These are phyloP conservation scores for Prunus padus DNA, from an alignment of 306 rosid genomes.

Conservation along the genomic window DNA sequence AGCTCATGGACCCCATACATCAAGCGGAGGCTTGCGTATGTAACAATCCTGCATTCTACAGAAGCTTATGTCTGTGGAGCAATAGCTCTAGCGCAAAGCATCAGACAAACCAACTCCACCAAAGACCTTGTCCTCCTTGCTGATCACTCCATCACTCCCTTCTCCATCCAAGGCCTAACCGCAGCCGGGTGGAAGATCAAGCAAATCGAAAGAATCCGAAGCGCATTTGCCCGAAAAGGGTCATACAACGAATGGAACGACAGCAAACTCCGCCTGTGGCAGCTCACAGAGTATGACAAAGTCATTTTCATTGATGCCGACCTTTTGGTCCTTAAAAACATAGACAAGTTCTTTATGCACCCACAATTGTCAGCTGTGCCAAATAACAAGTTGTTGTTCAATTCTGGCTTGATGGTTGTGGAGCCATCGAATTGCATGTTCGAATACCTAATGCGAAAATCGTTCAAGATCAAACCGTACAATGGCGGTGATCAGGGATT, in stretches of 20 bases:
- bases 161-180: slow-evolving; percentile 41
- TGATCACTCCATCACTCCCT: slow-evolving; percentile 46
- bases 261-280: slow-evolving; percentile 78
- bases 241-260: slow-evolving; percentile 85
- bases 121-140: slow-evolving; percentile 70
- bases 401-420: slow-evolving; percentile 71
- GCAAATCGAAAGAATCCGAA: slow-evolving; percentile 51
- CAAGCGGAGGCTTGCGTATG: slow-evolving; percentile 49
- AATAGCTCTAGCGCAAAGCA: slow-evolving; percentile 79
- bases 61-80: slow-evolving; percentile 91
- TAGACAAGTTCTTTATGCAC: slow-evolving; percentile 39
- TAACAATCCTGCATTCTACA: slow-evolving; percentile 74
- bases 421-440: slow-evolving; percentile 84
- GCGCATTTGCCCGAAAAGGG: slow-evolving; percentile 47
- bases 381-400: slow-evolving; percentile 47
- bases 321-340: slow-evolving; percentile 41
- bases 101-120: slow-evolving; percentile 43
- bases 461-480: slow-evolving; percentile 40
- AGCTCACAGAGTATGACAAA: slow-evolving; percentile 53
- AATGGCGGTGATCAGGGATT: slow-evolving; percentile 93
- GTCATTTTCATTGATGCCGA: slow-evolving; percentile 77
- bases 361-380: slow-evolving; percentile 67
- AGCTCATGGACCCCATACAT: not conserved
- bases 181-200: slow-evolving; percentile 68
- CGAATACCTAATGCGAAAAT: slow-evolving; percentile 41